Conservation (phyloP, 2,329 filamentous ascomycete species). For the Rhytidhysteron rufulum region DNA sequence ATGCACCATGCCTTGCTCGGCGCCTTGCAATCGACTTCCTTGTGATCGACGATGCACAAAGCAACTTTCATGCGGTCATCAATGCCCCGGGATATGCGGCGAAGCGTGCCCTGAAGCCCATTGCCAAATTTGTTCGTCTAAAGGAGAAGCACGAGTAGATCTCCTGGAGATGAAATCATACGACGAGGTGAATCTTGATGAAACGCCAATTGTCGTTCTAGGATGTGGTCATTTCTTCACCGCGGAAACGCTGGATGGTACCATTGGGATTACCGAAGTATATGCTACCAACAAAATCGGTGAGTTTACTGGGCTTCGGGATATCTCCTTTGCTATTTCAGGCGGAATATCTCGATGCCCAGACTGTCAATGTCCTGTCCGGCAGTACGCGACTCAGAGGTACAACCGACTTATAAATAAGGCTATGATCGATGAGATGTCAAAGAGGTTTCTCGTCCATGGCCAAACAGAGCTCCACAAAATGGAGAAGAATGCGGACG, state of each 20-base stretch:
- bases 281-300: slow-evolving; percentile 15
- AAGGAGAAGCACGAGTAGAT: slow-evolving; percentile 19
- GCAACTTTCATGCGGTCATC: slow-evolving; percentile 24
- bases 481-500: slow-evolving; percentile 14
- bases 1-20: slow-evolving; percentile 35
- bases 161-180: slow-evolving; percentile 21
- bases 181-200: slow-evolving; percentile 24
- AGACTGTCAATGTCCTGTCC: slow-evolving; percentile 27
- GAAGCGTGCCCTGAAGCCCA: slow-evolving; percentile 20
- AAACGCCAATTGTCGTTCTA: slow-evolving; percentile 22
- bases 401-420: slow-evolving; percentile 37
- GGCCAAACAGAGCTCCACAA: slow-evolving; percentile 22
- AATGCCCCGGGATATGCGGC: slow-evolving; percentile 29
- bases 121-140: slow-evolving; percentile 21
- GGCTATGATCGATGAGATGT: slow-evolving; percentile 36
- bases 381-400: slow-evolving; percentile 29
- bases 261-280: slow-evolving; percentile 22
- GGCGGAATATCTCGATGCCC: slow-evolving; percentile 28
- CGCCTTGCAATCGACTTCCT: slow-evolving; percentile 27
- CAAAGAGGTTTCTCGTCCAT: slow-evolving; percentile 33
- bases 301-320: slow-evolving; percentile 18
- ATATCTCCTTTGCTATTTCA: slow-evolving; percentile 21
- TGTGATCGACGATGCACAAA: slow-evolving; percentile 26
- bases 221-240: slow-evolving; percentile 31
- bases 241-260: slow-evolving; percentile 24